A percentile compares a stretch with the other conserved stretches of the same genome.
These are phyloP conservation scores for Simplicillium sp. DNA, from an alignment of 2,329 filamentous ascomycete species.

Conservation along the genomic window DNA sequence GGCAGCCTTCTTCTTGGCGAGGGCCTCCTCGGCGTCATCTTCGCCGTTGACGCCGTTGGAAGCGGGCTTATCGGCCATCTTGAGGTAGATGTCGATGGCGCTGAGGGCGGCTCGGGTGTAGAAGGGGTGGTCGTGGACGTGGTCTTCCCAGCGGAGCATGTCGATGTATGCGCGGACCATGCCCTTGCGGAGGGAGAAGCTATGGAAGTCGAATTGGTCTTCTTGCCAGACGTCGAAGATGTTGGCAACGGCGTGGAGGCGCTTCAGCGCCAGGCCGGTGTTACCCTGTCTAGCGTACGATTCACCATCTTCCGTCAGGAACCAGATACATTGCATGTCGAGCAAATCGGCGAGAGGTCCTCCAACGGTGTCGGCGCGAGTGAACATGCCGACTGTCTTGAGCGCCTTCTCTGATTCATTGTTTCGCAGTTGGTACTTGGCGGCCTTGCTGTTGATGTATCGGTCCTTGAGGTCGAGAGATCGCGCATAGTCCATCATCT, in stretches of 20 bases:
- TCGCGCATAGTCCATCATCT: constrained; percentile 81
- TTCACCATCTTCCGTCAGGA: constrained; percentile 87
- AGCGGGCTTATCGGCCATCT: constrained; percentile 66
- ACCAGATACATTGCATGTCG: constrained; percentile 99
- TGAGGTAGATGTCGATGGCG: constrained; percentile 71
- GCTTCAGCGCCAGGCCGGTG: constrained; percentile 78
- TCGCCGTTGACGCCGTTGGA: constrained; percentile 54
- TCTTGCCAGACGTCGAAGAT: constrained; percentile 98
- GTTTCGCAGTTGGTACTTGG: constrained; percentile 92
- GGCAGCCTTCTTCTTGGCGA: constrained; percentile 74
- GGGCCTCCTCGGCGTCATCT: constrained; percentile 43
- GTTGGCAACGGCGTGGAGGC: constrained; percentile 78
- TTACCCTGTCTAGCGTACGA: constrained; percentile 77
- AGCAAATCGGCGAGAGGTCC: constrained; percentile 84
- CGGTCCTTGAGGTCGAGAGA: constrained; percentile 81
- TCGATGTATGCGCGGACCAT: constrained; percentile 92
- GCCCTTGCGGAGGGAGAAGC: constrained; percentile 92
- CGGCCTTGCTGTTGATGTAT: constrained; percentile 97
- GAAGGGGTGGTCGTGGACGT: constrained; percentile 84
- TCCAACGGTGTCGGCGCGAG: constrained; percentile 77
- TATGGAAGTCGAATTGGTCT: constrained; percentile 98
- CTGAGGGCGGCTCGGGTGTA: constrained; percentile 76
- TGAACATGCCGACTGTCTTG: constrained; percentile 88
- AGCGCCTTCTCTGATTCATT: constrained; percentile 81
- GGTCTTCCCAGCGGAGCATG: constrained; percentile 95